Percentiles rank a stretch among this genome's conserved stretches.
Evolutionary conservation across 2,329 filamentous ascomycete species (phyloP).

Genomic region (Hymenotorrendiella dingleyae): DNA sequence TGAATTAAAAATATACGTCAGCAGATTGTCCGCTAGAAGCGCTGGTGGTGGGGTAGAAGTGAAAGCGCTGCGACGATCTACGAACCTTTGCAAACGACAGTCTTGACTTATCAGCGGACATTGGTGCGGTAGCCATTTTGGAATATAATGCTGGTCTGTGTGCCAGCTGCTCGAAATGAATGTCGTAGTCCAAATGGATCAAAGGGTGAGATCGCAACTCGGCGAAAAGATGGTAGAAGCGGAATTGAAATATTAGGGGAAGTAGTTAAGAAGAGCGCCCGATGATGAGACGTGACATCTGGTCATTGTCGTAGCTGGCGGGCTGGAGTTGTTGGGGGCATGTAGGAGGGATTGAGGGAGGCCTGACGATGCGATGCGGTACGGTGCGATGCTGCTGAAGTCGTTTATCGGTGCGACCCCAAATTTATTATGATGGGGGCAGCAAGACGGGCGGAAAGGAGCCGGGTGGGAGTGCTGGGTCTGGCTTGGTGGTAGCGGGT

Average conservation of each 20-base stretch:
- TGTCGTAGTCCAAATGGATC: slow-evolving; percentile 27
- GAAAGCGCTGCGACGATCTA: no score
- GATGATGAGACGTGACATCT: slow-evolving; percentile 31
- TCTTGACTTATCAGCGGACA: slow-evolving; percentile 45
- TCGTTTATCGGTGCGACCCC: no score
- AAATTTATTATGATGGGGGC: no score
- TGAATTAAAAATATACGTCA: slow-evolving; percentile 11
- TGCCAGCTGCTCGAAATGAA: slow-evolving; percentile 23
- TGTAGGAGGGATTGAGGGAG: slow-evolving; percentile 3
- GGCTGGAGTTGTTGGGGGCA: slow-evolving; percentile 13
- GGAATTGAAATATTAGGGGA: slow-evolving; percentile 29
- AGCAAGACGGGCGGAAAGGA: no score
- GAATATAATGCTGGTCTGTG: slow-evolving; percentile 10
- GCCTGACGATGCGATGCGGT: slow-evolving; percentile 7
- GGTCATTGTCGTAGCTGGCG: slow-evolving; percentile 32
- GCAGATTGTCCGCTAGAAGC: no score
- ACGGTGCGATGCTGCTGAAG: slow-evolving; percentile 7
- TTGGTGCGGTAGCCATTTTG: slow-evolving; percentile 42
- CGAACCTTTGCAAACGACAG: slow-evolving; percentile 74
- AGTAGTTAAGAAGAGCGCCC: slow-evolving; percentile 31
- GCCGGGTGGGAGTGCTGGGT: no score
- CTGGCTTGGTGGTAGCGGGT: no score
- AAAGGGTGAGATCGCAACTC: slow-evolving; percentile 28
- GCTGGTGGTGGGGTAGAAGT: no score
- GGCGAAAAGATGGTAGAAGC: slow-evolving; percentile 23